Evolutionary conservation across 2,329 filamentous ascomycete genomes (phyloP), one percentile per base, ranked within the genome.

Genomic region (Paecilomyces fulvus): DNA sequence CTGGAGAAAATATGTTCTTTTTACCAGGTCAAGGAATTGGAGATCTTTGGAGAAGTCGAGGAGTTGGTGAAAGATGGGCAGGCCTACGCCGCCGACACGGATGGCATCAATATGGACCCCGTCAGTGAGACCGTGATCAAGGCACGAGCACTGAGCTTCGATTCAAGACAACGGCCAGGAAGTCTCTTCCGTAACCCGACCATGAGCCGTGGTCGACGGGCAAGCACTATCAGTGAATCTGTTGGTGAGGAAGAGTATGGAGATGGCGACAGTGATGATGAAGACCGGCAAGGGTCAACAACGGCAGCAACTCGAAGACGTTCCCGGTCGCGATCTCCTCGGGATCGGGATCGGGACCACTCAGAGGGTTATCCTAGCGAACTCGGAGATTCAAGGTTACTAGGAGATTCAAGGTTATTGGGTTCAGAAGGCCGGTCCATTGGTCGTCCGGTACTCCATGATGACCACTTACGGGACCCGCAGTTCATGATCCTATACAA

Each of bases 1-100:
- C 77, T 99, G 53, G 92, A 97, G 68, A 97, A 97, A 79, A 90
- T 99, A 59, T 88, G 84, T 66, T 88, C 87, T 0, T 99, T 99
- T 72, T 97, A 94, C 73, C 82, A 86, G 60, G 76, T 90, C 59
- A 99, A 99, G 73, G 92, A 99, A 73, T 79, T 84, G 23, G 92
- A 97, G 70, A 85, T 99, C 12, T 84, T 88, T 58, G 85, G 87
- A 54, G 92, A 96, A 70, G 84, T 92, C 8, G 84, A 87, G 51
- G 82, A 86, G 33, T 77, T 97, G n/a, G 74, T 92, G 55, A 79
- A 80, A 52, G 92, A 97, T 66, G 83, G 90, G 48, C 83, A 84
- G 55, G 77, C 77, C 6, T 90, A 86, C 64, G 80, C 92, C 58
- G 79, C 81, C 14, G 84, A 86, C 62, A 68, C 75, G 37, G 73